Base-by-base conservation (phyloP, 352 stramenopile species). In the Stramenopiles sp. region DNA sequence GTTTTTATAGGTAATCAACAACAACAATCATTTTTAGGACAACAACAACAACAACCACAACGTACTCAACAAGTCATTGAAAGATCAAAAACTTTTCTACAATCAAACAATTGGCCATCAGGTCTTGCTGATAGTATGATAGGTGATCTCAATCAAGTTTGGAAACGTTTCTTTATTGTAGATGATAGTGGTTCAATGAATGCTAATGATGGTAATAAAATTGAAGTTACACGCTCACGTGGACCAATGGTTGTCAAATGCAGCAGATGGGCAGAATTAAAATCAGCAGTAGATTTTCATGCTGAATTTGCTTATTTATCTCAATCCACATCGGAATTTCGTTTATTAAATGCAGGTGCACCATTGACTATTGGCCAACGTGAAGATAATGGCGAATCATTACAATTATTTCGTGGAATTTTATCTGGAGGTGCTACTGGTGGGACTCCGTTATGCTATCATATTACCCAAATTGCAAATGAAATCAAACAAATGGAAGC, bases 231-330 rank as follows among this genome's bases (percentile, higher is more conserved):
- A 27, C n/a, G n/a, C n/a, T 69, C 53, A 27, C 20, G 53, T 23
- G 53, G 53, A 69, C 27, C 27, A 69, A 20, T 23, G 20, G 53
- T 27, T 20, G 53, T 27, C 20, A 69, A 69, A 27, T 69, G 80
- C 79, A 80, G 32, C n/a, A 77, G 80, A 1, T 82, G 80, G 80
- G 31, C 32, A 1, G 80, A 82, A 43, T 33, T 82, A n/a, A 63
- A 6, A 1, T 31, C 78, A 1, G 6, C 78, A 1, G 4, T 82
- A 1, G 1, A 1, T 1, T 82, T 78, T 6, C 80, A 82, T 63
- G 80, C 78, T 27, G 23, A 1, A 4, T 1, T 82, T 0, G 78
- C 78, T 23, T 20, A 23, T 32, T n/a, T 13, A 0, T 29, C 78
- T 6, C 32, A 65, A 38, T 63, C 63, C 1, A 29, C 63, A 20